Base-by-base conservation (phyloP, 257 asterid genomes). In the Agastache rugosa region DNA sequence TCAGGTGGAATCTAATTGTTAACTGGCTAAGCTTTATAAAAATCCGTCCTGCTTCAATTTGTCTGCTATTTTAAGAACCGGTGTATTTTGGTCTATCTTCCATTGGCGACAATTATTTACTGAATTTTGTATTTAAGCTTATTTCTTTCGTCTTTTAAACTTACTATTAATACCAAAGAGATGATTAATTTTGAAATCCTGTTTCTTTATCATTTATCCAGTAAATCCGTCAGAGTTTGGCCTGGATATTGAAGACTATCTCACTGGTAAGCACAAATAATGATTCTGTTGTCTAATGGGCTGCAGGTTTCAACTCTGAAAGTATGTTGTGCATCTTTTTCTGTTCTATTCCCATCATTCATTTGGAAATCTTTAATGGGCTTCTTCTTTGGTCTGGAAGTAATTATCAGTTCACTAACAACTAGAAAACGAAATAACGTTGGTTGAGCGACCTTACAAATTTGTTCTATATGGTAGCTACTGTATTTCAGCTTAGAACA, bases 241-340 rank as follows among this genome's bases (percentile, higher is more conserved):
- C 53, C 96, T 95, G 9, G 99, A 95, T 81, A 67, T 86, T 65
- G 99, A 95, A 78, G 98, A 95, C 81, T 95, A 90, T 82, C 96
- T 95, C 60, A 66, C 79, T 31, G 99, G 99, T 90, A 81, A 85
- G 92, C 77, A 50, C 58, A 14, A 61, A n/a, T 51, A 41, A 11
- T 29, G 10, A 15, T 9, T 48, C 11, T 23, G 74, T 34, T 58
- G 25, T 80, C 55, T 63, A 53, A 75, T 63, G 22, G 50, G 50
- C 65, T 69, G 29, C 63, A 42, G 42, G n/a, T 76, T 67, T 56
- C 35, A 11, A 68, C 23, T 84, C 22, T 78, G 71, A 34, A 61
- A 29, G 69, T 47, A 53, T 34, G 1, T 25, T n/a, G 1, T 63
- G 44, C 68, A 25, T 64, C 20, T 31, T 54, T 61, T 15, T 63